Conservation (phyloP, 169 alveolate species). For the Plasmodium inui region DNA sequence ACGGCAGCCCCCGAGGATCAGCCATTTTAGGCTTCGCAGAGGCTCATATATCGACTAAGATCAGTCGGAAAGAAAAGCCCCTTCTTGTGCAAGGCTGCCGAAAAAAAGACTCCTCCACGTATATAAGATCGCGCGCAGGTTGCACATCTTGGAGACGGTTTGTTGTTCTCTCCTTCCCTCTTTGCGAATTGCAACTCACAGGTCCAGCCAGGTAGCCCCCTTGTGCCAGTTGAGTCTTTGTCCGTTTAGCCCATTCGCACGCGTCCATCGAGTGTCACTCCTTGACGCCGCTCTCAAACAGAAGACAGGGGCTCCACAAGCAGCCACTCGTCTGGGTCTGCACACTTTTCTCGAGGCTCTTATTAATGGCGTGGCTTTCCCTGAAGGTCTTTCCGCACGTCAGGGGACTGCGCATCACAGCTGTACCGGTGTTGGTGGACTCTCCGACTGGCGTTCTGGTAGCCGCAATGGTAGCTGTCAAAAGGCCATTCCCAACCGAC, state of each 20-base stretch:
- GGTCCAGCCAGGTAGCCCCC: neutral
- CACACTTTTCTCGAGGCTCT: neutral
- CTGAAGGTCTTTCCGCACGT: neutral
- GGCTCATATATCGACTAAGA: neutral
- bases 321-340: neutral
- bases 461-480: neutral
- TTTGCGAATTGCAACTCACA: neutral
- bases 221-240: neutral
- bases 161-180: neutral
- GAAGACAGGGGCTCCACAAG: conserved; percentile 6
- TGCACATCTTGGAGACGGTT: neutral
- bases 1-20: no score
- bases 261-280: neutral
- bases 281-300: conserved; percentile 31
- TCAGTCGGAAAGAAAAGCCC: neutral
- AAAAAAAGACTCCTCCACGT: neutral
- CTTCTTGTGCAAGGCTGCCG: no score
- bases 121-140: neutral
- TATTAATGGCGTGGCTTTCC: neutral
- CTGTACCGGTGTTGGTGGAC: neutral
- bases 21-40: neutral
- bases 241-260: neutral
- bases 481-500: no score
- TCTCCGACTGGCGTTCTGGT: neutral
- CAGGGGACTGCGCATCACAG: conserved; percentile 13